phyloP scores from a whole-genome alignment of 768 basidiomycete genomes.

The Phanerodontia chrysosporium region DNA sequence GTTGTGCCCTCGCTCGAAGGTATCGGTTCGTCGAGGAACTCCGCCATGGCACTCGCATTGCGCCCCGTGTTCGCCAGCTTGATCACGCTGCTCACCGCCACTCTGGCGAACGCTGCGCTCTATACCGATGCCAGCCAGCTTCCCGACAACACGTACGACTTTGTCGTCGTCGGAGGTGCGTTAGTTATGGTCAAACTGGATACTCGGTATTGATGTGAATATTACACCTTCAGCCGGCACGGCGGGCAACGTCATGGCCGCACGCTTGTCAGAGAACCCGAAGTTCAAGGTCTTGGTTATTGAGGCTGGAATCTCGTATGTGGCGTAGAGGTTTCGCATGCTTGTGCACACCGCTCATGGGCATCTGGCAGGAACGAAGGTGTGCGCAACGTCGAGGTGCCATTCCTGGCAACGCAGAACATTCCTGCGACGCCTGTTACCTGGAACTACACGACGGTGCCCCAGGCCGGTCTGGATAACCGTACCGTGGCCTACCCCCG shows the following conservation, averaged over 20 bases:
- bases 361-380: conserved; percentile 14
- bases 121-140: not conserved
- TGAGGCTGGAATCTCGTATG: conserved; percentile 13
- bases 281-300: conserved; percentile 8
- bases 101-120: not conserved
- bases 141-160: not conserved
- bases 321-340: not conserved
- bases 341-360: not conserved
- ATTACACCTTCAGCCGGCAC: conserved; percentile 9
- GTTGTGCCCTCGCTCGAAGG: not conserved
- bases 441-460: conserved; percentile 27
- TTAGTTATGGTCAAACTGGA: not conserved
- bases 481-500: conserved; percentile 20
- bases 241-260: conserved; percentile 14
- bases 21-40: not conserved
- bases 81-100: not conserved
- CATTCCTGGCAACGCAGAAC: conserved; percentile 10
- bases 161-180: conserved; percentile 12
- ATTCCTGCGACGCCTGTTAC: conserved; percentile 17
- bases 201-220: not conserved
- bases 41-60: not conserved
- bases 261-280: conserved; percentile 7
- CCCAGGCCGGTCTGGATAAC: conserved; percentile 18
- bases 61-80: not conserved
- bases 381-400: conserved; percentile 13